Evolutionary conservation across 225 moss, liverwort and hornwort species (phyloP), one percentile per base, ranked within the genome.

Genomic region (Pseudisothecium myosuroides): DNA sequence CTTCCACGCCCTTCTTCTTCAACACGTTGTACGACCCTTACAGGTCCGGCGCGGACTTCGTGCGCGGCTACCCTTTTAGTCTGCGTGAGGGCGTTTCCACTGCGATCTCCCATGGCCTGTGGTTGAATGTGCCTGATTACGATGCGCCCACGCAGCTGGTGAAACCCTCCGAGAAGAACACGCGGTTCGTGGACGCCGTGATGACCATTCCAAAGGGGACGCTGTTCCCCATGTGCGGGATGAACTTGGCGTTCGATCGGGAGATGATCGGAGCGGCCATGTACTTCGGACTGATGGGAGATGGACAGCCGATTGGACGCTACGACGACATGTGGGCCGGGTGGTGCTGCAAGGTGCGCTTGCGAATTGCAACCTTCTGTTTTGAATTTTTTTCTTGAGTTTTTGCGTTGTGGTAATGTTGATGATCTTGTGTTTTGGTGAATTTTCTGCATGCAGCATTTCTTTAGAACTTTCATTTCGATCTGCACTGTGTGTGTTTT

Each of bases 61-160:
- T 98, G 6, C 97, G 98, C 5, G 98, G 98, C n/a, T 98, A 98
- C 90, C 98, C 97, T 26, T 98, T 97, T 83, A 97, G 97, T 49
- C 76, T 98, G 63, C 95, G 97, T 2, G 97, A 98, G 83, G 98
- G 98, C 4, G 97, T 91, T 52, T 81, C 97, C 2, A 98, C 98
- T 8, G 97, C 98, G 19, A 94, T 98, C 86, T 98, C 98, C 4
- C 98, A 98, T 89, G 98, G 97, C 2, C 88, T 98, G 76, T 98
- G 97, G 98, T 84, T 98, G 64, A 98, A 98, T 39, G 96, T 96
- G 41, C 98, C 97, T 5, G 97, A 98, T 68, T 98, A 97, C 61
- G 98, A 98, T 47, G 98, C 98, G 28, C 98, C 98, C 14, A 98
- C 98, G 22, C 98, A 98, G 94, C 95, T 98, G 12, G 96, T 98